These are phyloP conservation scores for Pistacia integerrima DNA, from an alignment of 345 rosid species.

Conservation along the genomic window DNA sequence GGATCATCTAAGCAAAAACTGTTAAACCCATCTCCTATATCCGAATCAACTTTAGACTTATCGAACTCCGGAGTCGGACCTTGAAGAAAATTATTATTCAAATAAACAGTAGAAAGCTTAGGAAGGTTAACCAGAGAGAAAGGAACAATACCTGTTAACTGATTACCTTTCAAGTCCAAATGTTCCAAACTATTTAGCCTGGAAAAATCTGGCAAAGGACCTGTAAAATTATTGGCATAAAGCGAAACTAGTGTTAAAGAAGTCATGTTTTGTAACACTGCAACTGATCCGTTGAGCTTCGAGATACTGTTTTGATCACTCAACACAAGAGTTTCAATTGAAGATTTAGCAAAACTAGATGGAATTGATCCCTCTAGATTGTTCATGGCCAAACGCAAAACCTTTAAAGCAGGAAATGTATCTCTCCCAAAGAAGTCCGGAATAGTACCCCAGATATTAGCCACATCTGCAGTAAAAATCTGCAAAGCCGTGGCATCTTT, in stretches of 20 bases:
- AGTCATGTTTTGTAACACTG: slow-evolving; percentile 54
- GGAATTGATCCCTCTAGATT: slow-evolving; percentile 61
- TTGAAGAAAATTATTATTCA: slow-evolving; percentile 60
- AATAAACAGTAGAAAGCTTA: slow-evolving; percentile 35
- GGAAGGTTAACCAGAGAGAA: slow-evolving; percentile 35
- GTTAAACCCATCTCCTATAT: slow-evolving; percentile 31
- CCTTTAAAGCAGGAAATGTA: slow-evolving; percentile 27
- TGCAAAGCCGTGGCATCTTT: slow-evolving; percentile 40
- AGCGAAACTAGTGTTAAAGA: slow-evolving; percentile 47
- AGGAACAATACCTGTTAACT: slow-evolving; percentile 59
- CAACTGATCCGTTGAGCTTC: slow-evolving; percentile 56
- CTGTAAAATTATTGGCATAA: slow-evolving; percentile 52
- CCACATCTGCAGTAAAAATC: slow-evolving; percentile 50
- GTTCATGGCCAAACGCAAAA: slow-evolving; percentile 51
- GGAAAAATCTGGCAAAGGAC: slow-evolving; percentile 49
- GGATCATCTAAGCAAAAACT: slow-evolving; percentile 42
- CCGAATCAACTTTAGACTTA: slow-evolving; percentile 13
- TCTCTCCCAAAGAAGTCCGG: slow-evolving; percentile 38
- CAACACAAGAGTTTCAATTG: slow-evolving; percentile 49
- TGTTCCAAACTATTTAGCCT: slow-evolving; percentile 22
- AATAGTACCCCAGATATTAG: slow-evolving; percentile 48
- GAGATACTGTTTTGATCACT: slow-evolving; percentile 40
- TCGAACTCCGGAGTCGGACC: slow-evolving; percentile 57
- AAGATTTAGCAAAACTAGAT: slow-evolving; percentile 27
- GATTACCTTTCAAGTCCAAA: slow-evolving; percentile 54